Conservation (phyloP, 345 rosid species). For the Odontarrhena argentea region DNA sequence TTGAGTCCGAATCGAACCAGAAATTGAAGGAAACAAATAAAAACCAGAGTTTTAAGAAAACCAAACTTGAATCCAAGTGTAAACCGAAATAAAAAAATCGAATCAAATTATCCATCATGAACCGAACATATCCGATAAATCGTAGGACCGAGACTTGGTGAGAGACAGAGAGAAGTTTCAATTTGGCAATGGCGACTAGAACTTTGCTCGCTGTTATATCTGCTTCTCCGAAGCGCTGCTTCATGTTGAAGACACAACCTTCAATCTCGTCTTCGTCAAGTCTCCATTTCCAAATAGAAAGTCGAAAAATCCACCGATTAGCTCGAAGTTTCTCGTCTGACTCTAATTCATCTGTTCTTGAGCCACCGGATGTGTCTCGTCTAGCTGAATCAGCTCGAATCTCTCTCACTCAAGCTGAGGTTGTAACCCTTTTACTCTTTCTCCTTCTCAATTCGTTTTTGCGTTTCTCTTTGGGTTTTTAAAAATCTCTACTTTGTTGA, state of each 20-base stretch:
- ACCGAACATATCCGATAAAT: not conserved
- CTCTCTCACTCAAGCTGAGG: conserved; percentile 69
- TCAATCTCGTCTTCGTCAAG: conserved; percentile 5
- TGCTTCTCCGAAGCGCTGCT: conserved; percentile 17
- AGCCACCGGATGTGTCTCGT: conserved; percentile 65
- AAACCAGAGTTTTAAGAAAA: no score
- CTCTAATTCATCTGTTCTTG: conserved; percentile 47
- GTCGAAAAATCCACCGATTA: conserved; percentile 5
- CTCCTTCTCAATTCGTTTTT: not conserved
- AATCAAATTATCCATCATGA: no score
- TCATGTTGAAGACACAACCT: not conserved
- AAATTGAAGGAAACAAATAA: no score
- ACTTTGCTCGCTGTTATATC: conserved; percentile 36
- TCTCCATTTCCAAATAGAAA: conserved; percentile 3
- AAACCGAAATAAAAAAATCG: no score
- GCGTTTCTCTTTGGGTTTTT: not conserved
- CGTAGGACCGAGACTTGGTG: not conserved
- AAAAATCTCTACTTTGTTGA: not conserved
- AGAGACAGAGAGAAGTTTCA: not conserved
- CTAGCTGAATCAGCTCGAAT: conserved; percentile 85
- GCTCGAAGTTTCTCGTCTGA: conserved; percentile 46
- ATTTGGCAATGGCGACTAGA: conserved; percentile 42
- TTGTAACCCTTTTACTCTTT: conserved; percentile 15
- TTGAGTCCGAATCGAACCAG: no score
- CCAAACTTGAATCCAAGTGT: no score